A percentile compares a stretch with the other conserved stretches of the same genome.
Evolutionary conservation across 768 basidiomycete genomes (phyloP).

Genomic region (Suillus spraguei): DNA sequence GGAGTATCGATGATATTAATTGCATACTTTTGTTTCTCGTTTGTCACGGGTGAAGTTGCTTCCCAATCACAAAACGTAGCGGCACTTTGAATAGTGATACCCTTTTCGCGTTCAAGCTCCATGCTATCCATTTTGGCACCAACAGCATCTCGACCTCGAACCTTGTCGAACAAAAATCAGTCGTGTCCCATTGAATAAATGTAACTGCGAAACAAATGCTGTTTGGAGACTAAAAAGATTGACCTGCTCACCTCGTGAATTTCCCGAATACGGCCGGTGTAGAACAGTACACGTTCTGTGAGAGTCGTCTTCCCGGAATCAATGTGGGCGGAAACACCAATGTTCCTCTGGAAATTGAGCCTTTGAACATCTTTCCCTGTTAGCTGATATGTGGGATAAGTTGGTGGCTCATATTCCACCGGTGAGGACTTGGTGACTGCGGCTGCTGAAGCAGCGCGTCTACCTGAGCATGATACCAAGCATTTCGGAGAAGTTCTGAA

Average conservation of each 20-base stretch:
- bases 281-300: conserved; percentile 94
- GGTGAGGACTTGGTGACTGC: conserved; percentile 32
- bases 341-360: conserved; percentile 84
- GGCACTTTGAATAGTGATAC: conserved; percentile 98
- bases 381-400: conserved; percentile 46
- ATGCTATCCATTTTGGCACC: conserved; percentile 99
- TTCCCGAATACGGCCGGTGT: conserved; percentile 92
- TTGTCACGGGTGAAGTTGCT: conserved; percentile 59
- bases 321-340: conserved; percentile 94
- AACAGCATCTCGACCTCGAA: conserved; percentile 91
- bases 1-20: conserved; percentile 99
- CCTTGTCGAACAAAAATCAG: conserved; percentile 43
- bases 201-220: not conserved
- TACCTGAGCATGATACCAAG: conserved; percentile 12
- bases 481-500: conserved; percentile 7
- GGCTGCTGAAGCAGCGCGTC: conserved; percentile 47
- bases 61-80: conserved; percentile 99
- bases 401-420: conserved; percentile 20
- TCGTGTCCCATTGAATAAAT: conserved; percentile 7
- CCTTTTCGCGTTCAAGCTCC: conserved; percentile 98
- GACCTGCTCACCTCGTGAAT: conserved; percentile 87
- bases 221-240: not conserved
- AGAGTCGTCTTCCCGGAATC: conserved; percentile 98
- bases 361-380: conserved; percentile 67
- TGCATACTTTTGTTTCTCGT: conserved; percentile 79